Conservation (phyloP, 2,329 filamentous ascomycete genomes). For the Fusarium redolens region DNA sequence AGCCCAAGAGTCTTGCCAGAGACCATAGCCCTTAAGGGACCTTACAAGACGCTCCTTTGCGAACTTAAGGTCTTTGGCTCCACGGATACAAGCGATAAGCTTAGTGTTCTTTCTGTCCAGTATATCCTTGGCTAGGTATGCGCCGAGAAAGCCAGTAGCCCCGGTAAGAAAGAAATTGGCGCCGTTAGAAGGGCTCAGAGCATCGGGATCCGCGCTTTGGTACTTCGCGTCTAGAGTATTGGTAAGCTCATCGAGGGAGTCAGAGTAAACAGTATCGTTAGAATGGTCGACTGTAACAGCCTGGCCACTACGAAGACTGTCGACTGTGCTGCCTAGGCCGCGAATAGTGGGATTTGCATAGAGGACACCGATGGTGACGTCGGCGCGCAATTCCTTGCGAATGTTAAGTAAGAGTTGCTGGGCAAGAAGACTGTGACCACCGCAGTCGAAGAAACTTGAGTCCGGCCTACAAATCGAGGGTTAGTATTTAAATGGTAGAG, state of each 20-base stretch:
- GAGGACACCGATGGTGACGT: conserved; percentile 49
- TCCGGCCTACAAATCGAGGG: not conserved
- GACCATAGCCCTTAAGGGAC: conserved; percentile 79
- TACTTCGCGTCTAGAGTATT: conserved; percentile 59
- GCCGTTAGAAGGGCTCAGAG: conserved; percentile 17
- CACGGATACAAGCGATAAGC: conserved; percentile 80
- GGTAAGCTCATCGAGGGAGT: conserved; percentile 62
- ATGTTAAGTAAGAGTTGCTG: conserved; percentile 77
- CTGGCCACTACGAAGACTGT: not conserved
- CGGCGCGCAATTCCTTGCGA: conserved; percentile 45
- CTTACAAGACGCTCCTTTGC: conserved; percentile 69
- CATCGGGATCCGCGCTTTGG: conserved; percentile 52
- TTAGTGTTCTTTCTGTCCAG: conserved; percentile 54
- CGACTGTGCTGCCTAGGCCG: conserved; percentile 36
- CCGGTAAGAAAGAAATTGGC: conserved; percentile 77
- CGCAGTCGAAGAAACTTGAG: conserved; percentile 52
- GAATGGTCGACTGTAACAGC: not conserved
- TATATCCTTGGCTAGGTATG: conserved; percentile 81
- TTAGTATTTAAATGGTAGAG: not conserved
- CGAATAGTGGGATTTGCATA: conserved; percentile 34
- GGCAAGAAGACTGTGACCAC: conserved; percentile 66
- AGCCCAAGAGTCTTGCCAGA: conserved; percentile 80
- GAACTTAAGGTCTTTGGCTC: conserved; percentile 62
- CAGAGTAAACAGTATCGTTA: not conserved
- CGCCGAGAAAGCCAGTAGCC: conserved; percentile 81